phyloP scores from a whole-genome alignment of 768 basidiomycete species.

The Leccinum boreale region DNA sequence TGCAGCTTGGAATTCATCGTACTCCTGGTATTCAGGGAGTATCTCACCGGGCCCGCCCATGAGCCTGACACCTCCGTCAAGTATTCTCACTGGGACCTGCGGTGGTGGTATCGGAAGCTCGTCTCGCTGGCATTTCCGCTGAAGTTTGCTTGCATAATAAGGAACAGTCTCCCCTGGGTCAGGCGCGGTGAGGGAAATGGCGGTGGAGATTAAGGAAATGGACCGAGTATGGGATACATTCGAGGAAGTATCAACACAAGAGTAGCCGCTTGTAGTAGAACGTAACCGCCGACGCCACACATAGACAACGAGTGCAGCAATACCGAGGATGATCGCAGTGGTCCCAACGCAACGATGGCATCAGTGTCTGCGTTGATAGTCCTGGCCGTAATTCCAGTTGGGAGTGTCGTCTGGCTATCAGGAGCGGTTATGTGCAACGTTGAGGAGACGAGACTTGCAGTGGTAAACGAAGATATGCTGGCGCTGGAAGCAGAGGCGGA shows the following conservation, averaged over 20 bases:
- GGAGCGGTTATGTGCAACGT: not conserved
- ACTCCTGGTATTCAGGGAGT: constrained; percentile 2
- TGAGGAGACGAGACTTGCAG: no score
- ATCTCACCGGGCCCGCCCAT: not conserved
- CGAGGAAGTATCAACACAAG: no score
- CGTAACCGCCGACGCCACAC: not conserved
- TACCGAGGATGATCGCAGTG: not conserved
- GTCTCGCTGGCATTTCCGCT: not conserved
- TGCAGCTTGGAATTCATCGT: not conserved
- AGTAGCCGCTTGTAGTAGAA: not conserved
- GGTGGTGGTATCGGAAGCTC: not conserved
- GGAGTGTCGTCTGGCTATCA: not conserved
- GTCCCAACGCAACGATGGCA: not conserved
- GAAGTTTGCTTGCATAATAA: not conserved
- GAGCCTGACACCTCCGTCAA: constrained; percentile 4
- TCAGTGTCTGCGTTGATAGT: not conserved
- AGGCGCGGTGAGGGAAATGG: not conserved
- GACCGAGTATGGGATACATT: not conserved
- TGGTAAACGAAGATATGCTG: not conserved
- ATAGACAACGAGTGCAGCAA: not conserved
- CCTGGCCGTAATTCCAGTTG: not conserved
- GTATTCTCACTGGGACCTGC: not conserved
- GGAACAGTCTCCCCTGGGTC: not conserved
- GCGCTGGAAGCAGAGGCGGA: not conserved
- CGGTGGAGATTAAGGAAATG: not conserved